Evolutionary conservation across 2,329 filamentous ascomycete genomes (phyloP).

Genomic region (Pseudogymnoascus sp.): DNA sequence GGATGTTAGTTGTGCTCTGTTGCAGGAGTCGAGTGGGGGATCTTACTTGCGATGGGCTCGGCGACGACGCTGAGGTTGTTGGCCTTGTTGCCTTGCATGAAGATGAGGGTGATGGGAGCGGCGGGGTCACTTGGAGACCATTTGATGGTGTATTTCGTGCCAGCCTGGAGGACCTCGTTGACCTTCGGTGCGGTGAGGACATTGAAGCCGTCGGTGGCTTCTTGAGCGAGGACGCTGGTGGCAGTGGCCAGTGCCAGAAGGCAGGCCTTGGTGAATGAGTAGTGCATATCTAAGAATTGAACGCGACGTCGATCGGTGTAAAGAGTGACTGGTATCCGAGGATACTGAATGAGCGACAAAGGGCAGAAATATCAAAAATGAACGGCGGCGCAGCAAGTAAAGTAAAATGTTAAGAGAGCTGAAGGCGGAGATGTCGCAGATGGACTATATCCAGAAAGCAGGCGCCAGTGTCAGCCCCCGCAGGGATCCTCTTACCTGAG

Average conservation of each 20-base stretch:
- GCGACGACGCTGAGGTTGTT: slow-evolving; percentile 32
- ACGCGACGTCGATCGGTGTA: background rate
- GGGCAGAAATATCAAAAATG: background rate
- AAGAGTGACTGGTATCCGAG: slow-evolving; percentile 10
- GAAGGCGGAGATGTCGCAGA: background rate
- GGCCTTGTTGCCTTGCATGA: slow-evolving; percentile 37
- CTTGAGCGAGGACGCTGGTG: slow-evolving; percentile 44
- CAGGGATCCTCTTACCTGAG: background rate
- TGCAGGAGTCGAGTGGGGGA: background rate
- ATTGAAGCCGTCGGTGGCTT: slow-evolving; percentile 44
- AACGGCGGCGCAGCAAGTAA: background rate
- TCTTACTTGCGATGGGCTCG: slow-evolving; percentile 44
- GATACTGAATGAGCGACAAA: slow-evolving; percentile 8
- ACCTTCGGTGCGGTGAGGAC: slow-evolving; percentile 41
- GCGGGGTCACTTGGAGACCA: slow-evolving; percentile 37
- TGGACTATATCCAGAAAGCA: background rate
- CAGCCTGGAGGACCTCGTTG: slow-evolving; percentile 40
- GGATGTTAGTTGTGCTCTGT: slow-evolving; percentile 10
- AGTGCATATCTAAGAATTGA: slow-evolving; percentile 5
- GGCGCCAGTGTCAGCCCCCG: background rate
- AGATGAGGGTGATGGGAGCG: slow-evolving; percentile 48
- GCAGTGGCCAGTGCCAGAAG: slow-evolving; percentile 34
- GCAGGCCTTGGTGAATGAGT: slow-evolving; percentile 5
- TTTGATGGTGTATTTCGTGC: slow-evolving; percentile 41
- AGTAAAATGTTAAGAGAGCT: background rate